Evolutionary conservation across 1,284 basidiomycete genomes (phyloP).

Genomic region (Cerioporus squamosus): DNA sequence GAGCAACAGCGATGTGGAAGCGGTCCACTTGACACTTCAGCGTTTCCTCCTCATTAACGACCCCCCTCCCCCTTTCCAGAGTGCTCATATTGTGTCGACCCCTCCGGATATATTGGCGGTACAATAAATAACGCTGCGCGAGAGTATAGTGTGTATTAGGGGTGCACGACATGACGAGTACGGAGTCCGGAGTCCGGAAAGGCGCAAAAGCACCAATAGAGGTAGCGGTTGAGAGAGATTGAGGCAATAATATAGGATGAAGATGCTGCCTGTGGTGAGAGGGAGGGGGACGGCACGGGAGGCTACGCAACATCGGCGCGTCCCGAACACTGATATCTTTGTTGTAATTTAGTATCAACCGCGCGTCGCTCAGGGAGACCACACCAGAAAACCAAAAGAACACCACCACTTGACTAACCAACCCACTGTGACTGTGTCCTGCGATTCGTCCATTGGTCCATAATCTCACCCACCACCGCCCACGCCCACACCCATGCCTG

Average conservation of each 20-base stretch:
- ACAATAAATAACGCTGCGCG: conserved; percentile 18
- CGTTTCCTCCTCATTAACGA: no score
- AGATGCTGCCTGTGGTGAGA: not conserved
- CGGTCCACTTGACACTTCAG: no score
- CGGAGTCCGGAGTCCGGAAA: conserved; percentile 10
- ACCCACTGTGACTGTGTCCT: no score
- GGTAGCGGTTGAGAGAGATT: not conserved
- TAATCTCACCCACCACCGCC: not conserved
- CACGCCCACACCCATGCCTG: not conserved
- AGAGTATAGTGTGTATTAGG: conserved; percentile 15
- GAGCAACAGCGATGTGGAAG: no score
- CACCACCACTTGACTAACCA: not conserved
- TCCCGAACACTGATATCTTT: conserved; percentile 8
- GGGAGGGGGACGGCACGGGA: not conserved
- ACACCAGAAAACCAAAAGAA: not conserved
- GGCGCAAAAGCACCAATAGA: not conserved
- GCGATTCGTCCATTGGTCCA: conserved; percentile 6
- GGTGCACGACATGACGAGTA: conserved; percentile 11
- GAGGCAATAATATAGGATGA: conserved; percentile 12
- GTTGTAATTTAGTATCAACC: not conserved
- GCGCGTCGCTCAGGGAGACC: not conserved
- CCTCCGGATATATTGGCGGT: conserved; percentile 19
- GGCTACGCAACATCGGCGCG: not conserved
- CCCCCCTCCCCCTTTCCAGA: no score
- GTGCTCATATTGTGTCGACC: no score